phyloP scores from a whole-genome alignment of 345 rosid genomes.

The Citropsis articulata region DNA sequence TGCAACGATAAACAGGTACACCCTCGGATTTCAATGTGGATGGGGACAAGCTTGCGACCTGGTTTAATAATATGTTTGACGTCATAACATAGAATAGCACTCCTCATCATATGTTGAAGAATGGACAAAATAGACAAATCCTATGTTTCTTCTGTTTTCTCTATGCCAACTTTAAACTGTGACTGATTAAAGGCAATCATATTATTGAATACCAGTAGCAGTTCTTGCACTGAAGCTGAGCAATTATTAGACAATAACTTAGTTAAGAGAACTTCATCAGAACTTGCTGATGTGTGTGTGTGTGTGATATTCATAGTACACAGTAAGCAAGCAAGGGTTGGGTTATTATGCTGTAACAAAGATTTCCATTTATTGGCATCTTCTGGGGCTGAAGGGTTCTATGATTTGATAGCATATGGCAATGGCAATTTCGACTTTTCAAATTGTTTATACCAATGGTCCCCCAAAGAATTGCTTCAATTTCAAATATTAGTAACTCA shows the following conservation, averaged over 20 bases:
- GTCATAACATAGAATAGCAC: background rate
- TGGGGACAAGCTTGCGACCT: slow-evolving; percentile 42
- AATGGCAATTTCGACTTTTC: background rate
- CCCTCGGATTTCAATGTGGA: slow-evolving; percentile 47
- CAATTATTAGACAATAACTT: background rate
- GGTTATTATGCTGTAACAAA: background rate
- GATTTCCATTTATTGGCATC: background rate
- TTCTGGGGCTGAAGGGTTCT: background rate
- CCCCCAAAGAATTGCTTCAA: background rate
- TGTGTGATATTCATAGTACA: background rate
- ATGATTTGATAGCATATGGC: background rate
- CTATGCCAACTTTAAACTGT: background rate
- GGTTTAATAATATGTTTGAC: slow-evolving; percentile 25
- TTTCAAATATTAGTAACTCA: background rate
- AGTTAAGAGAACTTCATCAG: background rate
- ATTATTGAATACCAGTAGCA: background rate
- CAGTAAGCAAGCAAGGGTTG: background rate
- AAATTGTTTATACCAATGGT: background rate
- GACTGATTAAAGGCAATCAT: background rate
- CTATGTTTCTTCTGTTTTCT: background rate
- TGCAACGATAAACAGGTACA: slow-evolving; percentile 56
- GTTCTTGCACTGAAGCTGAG: background rate
- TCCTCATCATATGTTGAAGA: background rate
- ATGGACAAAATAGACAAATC: background rate
- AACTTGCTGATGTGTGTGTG: background rate